A percentile compares a stretch with the other conserved stretches of the same genome.
Conservation (phyloP, 2,329 filamentous ascomycete genomes). For the Penicillium decumbens region DNA sequence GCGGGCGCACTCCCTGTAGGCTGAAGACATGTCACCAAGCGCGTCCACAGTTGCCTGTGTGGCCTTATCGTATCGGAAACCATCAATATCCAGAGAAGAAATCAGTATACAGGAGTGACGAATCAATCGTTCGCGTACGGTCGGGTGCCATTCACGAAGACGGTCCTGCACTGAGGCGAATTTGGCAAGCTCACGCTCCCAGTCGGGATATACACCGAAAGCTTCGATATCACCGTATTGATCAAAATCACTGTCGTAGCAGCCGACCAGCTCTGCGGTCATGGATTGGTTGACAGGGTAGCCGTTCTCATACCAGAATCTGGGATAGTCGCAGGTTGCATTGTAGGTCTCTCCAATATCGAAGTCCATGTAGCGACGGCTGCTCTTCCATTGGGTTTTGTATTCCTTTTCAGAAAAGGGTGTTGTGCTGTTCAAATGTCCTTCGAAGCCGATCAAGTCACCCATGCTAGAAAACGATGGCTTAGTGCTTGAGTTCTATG, state of each 20-base stretch:
- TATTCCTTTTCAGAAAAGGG: conserved; percentile 55
- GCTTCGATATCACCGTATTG: conserved; percentile 61
- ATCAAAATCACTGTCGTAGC: conserved; percentile 61
- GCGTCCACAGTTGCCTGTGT: conserved; percentile 60
- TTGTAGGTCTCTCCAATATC: conserved; percentile 51
- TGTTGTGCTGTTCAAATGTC: conserved; percentile 55
- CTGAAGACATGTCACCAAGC: conserved; percentile 55
- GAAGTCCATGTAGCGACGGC: conserved; percentile 57
- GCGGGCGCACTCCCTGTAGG: conserved; percentile 55
- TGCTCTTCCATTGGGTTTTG: conserved; percentile 52
- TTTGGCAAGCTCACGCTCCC: conserved; percentile 60
- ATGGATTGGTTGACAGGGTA: conserved; percentile 47
- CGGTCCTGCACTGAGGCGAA: conserved; percentile 65
- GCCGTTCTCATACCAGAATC: conserved; percentile 59
- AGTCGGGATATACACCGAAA: conserved; percentile 60
- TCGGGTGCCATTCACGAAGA: conserved; percentile 59
- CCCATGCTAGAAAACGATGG: conserved; percentile 40
- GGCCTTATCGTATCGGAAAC: conserved; percentile 63
- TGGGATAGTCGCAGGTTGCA: conserved; percentile 53
- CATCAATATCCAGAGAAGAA: conserved; percentile 58
- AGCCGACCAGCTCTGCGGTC: conserved; percentile 49
- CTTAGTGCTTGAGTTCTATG: not conserved
- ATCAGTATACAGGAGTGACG: conserved; percentile 61
- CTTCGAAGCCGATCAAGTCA: conserved; percentile 61
- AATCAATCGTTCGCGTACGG: conserved; percentile 55